These are phyloP conservation scores for Gossypium australe DNA, from an alignment of 345 rosid genomes.

Conservation along the genomic window DNA sequence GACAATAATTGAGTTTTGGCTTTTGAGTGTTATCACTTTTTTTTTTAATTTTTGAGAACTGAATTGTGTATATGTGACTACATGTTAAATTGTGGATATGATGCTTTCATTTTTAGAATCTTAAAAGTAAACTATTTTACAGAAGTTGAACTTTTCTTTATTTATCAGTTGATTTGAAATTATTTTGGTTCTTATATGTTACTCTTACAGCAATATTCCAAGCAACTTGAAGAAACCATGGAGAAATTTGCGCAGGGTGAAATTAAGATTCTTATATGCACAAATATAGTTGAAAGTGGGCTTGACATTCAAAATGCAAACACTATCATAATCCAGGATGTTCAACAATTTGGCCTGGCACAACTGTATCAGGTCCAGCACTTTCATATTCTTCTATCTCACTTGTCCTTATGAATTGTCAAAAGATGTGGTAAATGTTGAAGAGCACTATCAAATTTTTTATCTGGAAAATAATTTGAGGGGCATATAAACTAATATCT, in stretches of 20 bases:
- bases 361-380: constrained; percentile 81
- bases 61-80: background rate
- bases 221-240: constrained; percentile 89
- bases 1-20: background rate
- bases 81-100: background rate
- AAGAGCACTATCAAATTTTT: constrained; percentile 1
- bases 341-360: constrained; percentile 91
- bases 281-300: constrained; percentile 95
- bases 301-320: constrained; percentile 96
- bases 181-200: background rate
- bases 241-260: constrained; percentile 82
- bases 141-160: background rate
- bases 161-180: background rate
- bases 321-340: constrained; percentile 92
- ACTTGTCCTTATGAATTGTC: background rate
- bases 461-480: background rate
- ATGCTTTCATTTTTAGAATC: background rate
- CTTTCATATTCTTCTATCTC: constrained; percentile 15
- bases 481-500: background rate
- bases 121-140: background rate
- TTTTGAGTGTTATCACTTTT: background rate
- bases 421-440: background rate
- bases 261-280: constrained; percentile 75
- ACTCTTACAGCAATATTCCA: constrained; percentile 72
- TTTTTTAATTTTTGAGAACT: background rate